Evolutionary conservation across 140 eudicot species (phyloP).

Genomic region (Cichorium intybus): DNA sequence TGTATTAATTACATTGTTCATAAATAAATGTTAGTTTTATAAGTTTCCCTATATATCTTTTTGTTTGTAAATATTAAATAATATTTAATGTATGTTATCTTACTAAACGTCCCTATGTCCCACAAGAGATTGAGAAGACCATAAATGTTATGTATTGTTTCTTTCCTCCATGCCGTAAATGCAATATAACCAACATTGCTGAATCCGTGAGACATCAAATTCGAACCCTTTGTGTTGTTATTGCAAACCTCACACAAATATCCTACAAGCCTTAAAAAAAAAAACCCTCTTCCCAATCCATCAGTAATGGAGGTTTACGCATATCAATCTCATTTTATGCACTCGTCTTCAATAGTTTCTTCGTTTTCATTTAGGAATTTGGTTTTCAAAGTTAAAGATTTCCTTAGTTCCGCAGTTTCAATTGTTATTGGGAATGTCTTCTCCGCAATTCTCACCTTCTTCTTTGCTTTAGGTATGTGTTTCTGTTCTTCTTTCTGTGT

Average conservation of each 20-base stretch:
- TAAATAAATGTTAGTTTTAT: too few species aligned
- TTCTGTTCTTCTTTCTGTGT: neutral
- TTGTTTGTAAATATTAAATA: neutral
- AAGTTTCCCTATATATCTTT: too few species aligned
- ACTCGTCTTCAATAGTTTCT: conserved; percentile 41
- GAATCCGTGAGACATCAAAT: neutral
- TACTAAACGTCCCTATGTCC: neutral
- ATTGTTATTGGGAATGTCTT: conserved; percentile 66
- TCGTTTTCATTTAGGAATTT: conserved; percentile 38
- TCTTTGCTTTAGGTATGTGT: conserved; percentile 78
- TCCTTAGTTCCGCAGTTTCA: conserved; percentile 52
- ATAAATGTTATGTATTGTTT: conserved; percentile 6
- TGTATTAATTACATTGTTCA: too few species aligned
- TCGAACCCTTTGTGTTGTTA: neutral
- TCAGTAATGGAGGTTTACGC: conserved; percentile 64
- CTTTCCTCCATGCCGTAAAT: neutral
- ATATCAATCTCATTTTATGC: conserved; percentile 56
- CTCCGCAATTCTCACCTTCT: conserved; percentile 83
- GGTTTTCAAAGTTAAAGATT: conserved; percentile 48
- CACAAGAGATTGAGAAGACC: neutral
- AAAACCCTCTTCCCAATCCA: conserved; percentile 8
- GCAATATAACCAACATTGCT: neutral
- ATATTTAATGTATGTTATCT: neutral
- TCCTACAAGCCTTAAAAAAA: neutral
- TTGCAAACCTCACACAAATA: neutral